Evolutionary conservation across 768 basidiomycete genomes (phyloP).

Genomic region (Atractiella rhizophila): DNA sequence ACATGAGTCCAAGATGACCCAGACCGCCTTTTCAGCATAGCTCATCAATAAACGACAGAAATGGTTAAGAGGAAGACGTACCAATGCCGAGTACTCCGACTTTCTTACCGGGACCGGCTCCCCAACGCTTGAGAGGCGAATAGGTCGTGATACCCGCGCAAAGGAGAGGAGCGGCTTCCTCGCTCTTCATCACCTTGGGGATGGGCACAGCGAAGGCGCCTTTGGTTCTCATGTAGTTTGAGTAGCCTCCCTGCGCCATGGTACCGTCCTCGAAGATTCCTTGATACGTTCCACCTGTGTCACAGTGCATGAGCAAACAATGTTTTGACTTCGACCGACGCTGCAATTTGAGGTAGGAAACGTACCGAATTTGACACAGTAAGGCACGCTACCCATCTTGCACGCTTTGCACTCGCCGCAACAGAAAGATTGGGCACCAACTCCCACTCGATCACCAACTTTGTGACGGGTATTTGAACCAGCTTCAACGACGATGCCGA

Average conservation of each 20-base stretch:
- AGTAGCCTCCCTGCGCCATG: slow-evolving; percentile 21
- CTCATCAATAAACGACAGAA: no score
- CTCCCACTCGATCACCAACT: slow-evolving; percentile 24
- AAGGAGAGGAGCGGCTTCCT: slow-evolving; percentile 19
- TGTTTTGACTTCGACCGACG: background rate
- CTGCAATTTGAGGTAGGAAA: slow-evolving; percentile 3
- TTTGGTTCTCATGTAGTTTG: slow-evolving; percentile 17
- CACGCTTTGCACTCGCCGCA: slow-evolving; percentile 16
- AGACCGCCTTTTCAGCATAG: no score
- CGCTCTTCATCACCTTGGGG: slow-evolving; percentile 20
- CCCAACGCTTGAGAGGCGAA: slow-evolving; percentile 24
- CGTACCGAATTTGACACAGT: slow-evolving; percentile 11
- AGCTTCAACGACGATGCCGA: slow-evolving; percentile 20
- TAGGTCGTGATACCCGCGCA: slow-evolving; percentile 24
- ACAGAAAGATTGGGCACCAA: slow-evolving; percentile 23
- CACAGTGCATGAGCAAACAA: background rate
- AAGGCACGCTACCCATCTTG: slow-evolving; percentile 12
- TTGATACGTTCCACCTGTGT: no score
- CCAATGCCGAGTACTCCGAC: slow-evolving; percentile 44
- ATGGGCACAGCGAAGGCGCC: slow-evolving; percentile 23
- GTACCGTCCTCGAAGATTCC: slow-evolving; percentile 11
- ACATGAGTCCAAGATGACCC: no score
- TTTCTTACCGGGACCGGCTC: slow-evolving; percentile 34
- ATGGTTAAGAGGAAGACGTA: no score
- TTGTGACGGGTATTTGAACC: slow-evolving; percentile 22